Evolutionary conservation across 169 alveolate species (phyloP), one percentile per base, ranked within the genome.

Genomic region (Blepharisma undulans): DNA sequence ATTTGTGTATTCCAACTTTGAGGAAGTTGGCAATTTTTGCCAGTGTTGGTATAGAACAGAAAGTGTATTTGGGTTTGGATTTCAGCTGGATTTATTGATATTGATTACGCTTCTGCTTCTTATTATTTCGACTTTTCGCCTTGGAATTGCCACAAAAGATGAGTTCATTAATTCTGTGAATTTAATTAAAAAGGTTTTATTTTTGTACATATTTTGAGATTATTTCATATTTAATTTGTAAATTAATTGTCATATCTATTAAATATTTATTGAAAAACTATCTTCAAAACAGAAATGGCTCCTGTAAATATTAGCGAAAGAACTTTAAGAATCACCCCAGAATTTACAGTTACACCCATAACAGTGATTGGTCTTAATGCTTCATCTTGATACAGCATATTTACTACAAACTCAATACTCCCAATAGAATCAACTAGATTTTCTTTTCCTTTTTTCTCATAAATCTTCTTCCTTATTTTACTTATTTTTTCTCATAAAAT

Each of bases 351-450:
- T 30, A 79, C 66, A 4, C 87, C 87, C 27, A 30, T 27, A n/a
- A 79, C 72, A 1, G 29, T 79, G 10, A 79, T 76, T n/a, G 87
- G 87, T 33, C 87, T 79, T 32, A 79, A n/a, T 22, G 36, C 61
- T 79, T 79, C 66, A 32, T 79, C 87, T 27, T 79, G 36, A n/a
- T 79, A n/a, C 34, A 79, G 61, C 66, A 27, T 79, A 22, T 79
- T 33, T n/a, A 79, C 66, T 30, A 79, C 66, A 79, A 79, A 79
- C 10, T 33, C 66, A 30, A 79, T n/a, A 29, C 27, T 33, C 66
- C 66, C 66, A 48, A 48, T 48, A 48, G 66, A 48, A 48, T 48
- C 66, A 10, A 48, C 76, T 79, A 22, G 48, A 32, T 32, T 30
- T 30, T 33, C 30, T 79, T 79, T 27, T 5, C 30, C 30, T 18